Evolutionary conservation across 768 basidiomycete genomes (phyloP).

Genomic region (Exidia glandulosa): DNA sequence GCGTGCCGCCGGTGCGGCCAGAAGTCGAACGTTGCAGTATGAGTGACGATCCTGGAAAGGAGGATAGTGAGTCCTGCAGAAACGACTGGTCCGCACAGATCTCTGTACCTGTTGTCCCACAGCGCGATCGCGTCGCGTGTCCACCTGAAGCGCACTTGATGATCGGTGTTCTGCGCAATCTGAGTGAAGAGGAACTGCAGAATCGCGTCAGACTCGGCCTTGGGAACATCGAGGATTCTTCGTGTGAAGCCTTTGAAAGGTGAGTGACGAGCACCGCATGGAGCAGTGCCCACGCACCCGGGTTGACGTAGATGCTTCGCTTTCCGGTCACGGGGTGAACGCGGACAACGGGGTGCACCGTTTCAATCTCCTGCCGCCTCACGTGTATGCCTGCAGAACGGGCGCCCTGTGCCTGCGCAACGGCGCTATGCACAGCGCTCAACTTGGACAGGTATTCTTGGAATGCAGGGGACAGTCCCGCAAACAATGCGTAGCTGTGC

Average conservation of each 20-base stretch:
- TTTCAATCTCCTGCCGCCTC: conserved; percentile 56
- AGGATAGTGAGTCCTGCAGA: not conserved
- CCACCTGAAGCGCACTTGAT: conserved; percentile 73
- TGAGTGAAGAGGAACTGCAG: conserved; percentile 60
- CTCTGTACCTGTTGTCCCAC: conserved; percentile 72
- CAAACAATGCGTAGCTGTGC: conserved; percentile 68
- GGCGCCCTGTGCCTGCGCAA: conserved; percentile 66
- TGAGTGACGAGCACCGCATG: not conserved
- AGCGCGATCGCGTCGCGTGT: conserved; percentile 65
- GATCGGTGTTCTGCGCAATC: conserved; percentile 58
- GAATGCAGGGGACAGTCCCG: conserved; percentile 62
- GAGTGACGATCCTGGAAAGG: conserved; percentile 46
- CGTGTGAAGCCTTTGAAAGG: conserved; percentile 55
- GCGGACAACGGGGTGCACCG: conserved; percentile 69
- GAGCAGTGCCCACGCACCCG: conserved; percentile 29
- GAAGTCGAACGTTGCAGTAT: conserved; percentile 76
- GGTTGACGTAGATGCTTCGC: conserved; percentile 77
- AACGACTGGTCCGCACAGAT: not conserved
- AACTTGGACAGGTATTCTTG: conserved; percentile 69
- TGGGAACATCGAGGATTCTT: conserved; percentile 66
- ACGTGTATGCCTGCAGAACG: conserved; percentile 59
- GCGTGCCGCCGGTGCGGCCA: conserved; percentile 71
- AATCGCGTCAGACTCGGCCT: conserved; percentile 69
- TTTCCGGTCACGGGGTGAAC: conserved; percentile 78
- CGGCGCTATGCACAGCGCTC: conserved; percentile 63